Conservation (phyloP, 1,284 basidiomycete species). For the Leccinum pseudoinsigne region DNA sequence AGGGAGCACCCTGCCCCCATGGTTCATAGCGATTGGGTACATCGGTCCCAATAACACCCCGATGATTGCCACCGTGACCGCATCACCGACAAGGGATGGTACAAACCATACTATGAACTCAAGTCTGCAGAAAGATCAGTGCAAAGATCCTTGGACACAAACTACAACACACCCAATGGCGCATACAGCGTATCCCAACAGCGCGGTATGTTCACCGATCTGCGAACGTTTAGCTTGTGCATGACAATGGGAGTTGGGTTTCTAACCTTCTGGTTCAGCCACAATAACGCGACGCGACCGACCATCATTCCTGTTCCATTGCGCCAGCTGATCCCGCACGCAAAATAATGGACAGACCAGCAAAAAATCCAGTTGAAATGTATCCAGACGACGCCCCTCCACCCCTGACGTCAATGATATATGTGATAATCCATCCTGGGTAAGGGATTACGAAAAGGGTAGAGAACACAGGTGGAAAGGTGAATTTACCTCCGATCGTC, state of each 20-base stretch:
- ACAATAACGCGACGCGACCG: conserved; percentile 27
- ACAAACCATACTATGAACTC: conserved; percentile 63
- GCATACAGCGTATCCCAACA: conserved; percentile 28
- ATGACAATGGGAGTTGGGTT: background rate
- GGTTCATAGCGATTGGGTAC: conserved; percentile 55
- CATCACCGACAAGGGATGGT: conserved; percentile 51
- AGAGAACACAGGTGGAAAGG: background rate
- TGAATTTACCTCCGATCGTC: conserved; percentile 45
- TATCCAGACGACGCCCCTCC: conserved; percentile 49
- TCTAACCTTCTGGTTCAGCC: conserved; percentile 28
- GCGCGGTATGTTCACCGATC: conserved; percentile 25
- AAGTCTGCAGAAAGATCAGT: conserved; percentile 31
- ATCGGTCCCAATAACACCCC: conserved; percentile 58
- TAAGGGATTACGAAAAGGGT: conserved; percentile 1
- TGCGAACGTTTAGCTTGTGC: conserved; percentile 2
- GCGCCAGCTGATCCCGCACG: background rate
- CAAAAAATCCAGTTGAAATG: conserved; percentile 49
- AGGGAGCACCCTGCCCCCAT: conserved; percentile 47
- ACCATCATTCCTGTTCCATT: conserved; percentile 24
- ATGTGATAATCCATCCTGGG: conserved; percentile 50
- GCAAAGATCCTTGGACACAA: too few species aligned
- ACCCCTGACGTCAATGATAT: conserved; percentile 41
- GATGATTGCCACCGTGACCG: conserved; percentile 51
- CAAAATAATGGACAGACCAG: conserved; percentile 30
- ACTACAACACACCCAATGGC: conserved; percentile 32